A percentile compares a stretch with the other conserved stretches of the same genome.
Evolutionary conservation across 192 early-diverging fungal genomes (phyloP).

Genomic region (Coemansia pectinata): DNA sequence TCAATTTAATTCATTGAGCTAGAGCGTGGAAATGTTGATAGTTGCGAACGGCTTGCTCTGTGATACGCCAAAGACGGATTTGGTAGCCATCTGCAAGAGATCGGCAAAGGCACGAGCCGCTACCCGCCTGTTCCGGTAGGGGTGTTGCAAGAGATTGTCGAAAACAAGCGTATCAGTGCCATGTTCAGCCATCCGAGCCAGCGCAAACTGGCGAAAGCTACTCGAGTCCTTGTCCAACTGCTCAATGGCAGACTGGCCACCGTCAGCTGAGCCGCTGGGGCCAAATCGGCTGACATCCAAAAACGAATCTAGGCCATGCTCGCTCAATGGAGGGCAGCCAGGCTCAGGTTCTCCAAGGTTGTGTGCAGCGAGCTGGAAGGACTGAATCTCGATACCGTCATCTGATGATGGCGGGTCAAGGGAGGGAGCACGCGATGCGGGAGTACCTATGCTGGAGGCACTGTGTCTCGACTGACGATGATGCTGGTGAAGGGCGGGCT

Average conservation of each 20-base stretch:
- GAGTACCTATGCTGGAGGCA: slow-evolving; percentile 13
- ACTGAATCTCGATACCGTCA: slow-evolving; percentile 34
- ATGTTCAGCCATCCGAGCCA: slow-evolving; percentile 15
- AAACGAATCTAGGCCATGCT: slow-evolving; percentile 40
- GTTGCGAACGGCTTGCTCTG: slow-evolving; percentile 13
- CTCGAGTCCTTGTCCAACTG: slow-evolving; percentile 21
- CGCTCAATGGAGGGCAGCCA: not conserved
- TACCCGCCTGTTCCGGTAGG: slow-evolving; percentile 29
- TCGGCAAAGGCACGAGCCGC: slow-evolving; percentile 48
- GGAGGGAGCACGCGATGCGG: slow-evolving; percentile 23
- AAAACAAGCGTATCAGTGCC: slow-evolving; percentile 10
- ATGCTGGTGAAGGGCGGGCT: not conserved
- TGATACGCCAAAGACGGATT: slow-evolving; percentile 24
- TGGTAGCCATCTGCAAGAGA: slow-evolving; percentile 36
- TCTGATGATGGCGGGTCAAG: slow-evolving; percentile 36
- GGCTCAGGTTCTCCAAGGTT: not conserved
- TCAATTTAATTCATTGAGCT: not conserved
- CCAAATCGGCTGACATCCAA: slow-evolving; percentile 16
- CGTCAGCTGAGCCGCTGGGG: not conserved
- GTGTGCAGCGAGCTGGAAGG: slow-evolving; percentile 34
- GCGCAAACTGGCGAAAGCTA: slow-evolving; percentile 32
- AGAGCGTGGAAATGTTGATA: slow-evolving; percentile 14
- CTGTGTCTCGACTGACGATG: not conserved
- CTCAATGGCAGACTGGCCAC: not conserved
- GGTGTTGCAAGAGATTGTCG: slow-evolving; percentile 18